Percentiles rank a stretch among this genome's conserved stretches.
phyloP scores from a whole-genome alignment of 75 land plant genomes.

The Selaginella moellendorffii region DNA sequence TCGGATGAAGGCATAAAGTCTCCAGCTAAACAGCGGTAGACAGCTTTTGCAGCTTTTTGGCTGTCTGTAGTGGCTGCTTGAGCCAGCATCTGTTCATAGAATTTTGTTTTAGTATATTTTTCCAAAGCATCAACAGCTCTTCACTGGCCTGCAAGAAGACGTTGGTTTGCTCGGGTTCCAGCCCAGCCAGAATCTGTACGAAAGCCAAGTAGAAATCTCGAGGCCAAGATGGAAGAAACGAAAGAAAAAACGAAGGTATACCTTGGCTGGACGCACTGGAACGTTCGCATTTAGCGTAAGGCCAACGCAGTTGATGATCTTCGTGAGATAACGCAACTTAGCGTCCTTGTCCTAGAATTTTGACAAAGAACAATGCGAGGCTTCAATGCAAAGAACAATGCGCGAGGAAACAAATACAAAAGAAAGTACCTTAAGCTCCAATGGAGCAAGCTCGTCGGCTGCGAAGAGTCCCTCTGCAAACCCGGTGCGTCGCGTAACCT shows the following conservation, averaged over 20 bases:
- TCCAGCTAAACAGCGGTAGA: constrained; percentile 14
- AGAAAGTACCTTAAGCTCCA: constrained; percentile 16
- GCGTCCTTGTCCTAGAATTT: constrained; percentile 20
- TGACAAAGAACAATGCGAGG: no score
- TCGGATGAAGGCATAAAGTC: constrained; percentile 15
- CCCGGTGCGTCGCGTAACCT: constrained; percentile 19
- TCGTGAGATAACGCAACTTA: constrained; percentile 16
- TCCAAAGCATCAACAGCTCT: neutral
- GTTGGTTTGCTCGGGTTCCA: constrained; percentile 25
- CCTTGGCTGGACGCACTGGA: constrained; percentile 23
- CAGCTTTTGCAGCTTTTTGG: constrained; percentile 10
- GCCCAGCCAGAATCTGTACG: constrained; percentile 21
- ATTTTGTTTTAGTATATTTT: neutral
- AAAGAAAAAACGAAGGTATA: neutral
- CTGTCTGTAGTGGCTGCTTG: constrained; percentile 18
- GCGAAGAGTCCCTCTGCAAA: constrained; percentile 20
- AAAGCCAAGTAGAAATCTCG: neutral
- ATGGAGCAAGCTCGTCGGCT: constrained; percentile 17
- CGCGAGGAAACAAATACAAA: neutral
- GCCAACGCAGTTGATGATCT: constrained; percentile 24
- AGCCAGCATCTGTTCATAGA: constrained; percentile 18
- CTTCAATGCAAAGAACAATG: no score
- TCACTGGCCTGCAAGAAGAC: constrained; percentile 20
- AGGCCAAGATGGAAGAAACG: neutral
- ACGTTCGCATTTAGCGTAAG: constrained; percentile 20